These are phyloP conservation scores for Neonothopanus nambi DNA, from an alignment of 1,284 basidiomycete genomes.

Conservation along the genomic window DNA sequence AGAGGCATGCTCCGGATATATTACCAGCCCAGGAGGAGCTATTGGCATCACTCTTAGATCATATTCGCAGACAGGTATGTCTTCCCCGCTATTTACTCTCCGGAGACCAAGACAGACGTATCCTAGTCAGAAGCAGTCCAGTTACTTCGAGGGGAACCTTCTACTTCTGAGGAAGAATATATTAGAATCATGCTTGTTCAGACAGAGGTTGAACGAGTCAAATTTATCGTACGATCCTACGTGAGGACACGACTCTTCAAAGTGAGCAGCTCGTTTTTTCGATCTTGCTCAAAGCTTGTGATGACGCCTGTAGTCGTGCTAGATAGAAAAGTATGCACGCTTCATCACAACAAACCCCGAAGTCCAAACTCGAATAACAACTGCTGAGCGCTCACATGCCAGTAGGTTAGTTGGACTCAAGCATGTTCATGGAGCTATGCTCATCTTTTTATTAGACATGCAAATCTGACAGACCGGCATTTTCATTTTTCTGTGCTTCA, in stretches of 20 bases:
- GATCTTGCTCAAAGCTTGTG: slow-evolving; percentile 7
- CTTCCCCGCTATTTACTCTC: slow-evolving; percentile 7
- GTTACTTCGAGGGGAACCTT: slow-evolving; percentile 72
- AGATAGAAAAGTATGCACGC: slow-evolving; percentile 88
- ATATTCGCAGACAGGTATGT: slow-evolving; percentile 84
- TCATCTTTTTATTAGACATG: slow-evolving; percentile 52
- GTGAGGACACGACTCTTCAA: slow-evolving; percentile 85
- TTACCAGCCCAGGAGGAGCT: slow-evolving; percentile 76
- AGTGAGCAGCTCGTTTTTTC: slow-evolving; percentile 41
- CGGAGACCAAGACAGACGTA: background rate
- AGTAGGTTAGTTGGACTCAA: slow-evolving; percentile 47
- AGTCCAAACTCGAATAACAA: slow-evolving; percentile 72
- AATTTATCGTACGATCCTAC: slow-evolving; percentile 86
- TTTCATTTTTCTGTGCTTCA: slow-evolving; percentile 76
- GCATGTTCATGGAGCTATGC: background rate
- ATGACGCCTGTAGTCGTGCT: slow-evolving; percentile 10
- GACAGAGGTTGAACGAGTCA: slow-evolving; percentile 90
- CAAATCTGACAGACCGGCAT: slow-evolving; percentile 71
- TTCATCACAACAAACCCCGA: slow-evolving; percentile 70
- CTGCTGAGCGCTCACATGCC: slow-evolving; percentile 79
- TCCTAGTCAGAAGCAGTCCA: slow-evolving; percentile 62
- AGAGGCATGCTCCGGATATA: slow-evolving; percentile 81
- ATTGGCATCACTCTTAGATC: slow-evolving; percentile 73
- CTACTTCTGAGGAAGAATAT: slow-evolving; percentile 87
- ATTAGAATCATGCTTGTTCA: slow-evolving; percentile 89